Conservation (phyloP, 2,329 filamentous ascomycete species). For the Ceratocystis huliohia region DNA sequence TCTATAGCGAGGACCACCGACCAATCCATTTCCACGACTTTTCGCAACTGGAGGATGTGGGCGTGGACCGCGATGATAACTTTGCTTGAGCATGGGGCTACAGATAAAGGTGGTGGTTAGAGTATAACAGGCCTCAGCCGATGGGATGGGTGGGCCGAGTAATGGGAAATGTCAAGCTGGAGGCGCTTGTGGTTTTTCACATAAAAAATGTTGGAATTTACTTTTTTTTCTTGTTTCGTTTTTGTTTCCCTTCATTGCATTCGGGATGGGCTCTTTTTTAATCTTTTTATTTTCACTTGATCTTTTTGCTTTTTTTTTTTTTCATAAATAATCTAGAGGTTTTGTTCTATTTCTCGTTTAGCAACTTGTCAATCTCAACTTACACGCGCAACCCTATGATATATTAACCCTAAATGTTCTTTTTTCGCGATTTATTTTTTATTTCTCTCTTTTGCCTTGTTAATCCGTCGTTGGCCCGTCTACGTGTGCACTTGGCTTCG, state of each 20-base stretch:
- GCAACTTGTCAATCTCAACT: neutral
- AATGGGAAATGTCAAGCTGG: neutral
- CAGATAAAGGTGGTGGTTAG: neutral
- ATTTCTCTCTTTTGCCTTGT: neutral
- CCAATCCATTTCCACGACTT: slow-evolving; percentile 96
- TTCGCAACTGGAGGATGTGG: slow-evolving; percentile 90
- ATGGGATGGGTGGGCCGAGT: neutral
- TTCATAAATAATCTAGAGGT: neutral
- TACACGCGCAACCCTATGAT: neutral
- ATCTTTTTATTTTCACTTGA: neutral
- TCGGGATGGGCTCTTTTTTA: neutral
- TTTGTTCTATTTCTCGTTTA: neutral
- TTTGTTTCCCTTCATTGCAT: neutral
- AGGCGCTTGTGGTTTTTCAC: slow-evolving; percentile 1
- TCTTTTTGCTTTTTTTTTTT: neutral
- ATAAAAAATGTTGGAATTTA: slow-evolving; percentile 7
- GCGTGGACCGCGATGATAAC: slow-evolving; percentile 84
- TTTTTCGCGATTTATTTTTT: neutral
- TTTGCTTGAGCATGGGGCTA: slow-evolving; percentile 54
- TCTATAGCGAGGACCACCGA: slow-evolving; percentile 86
- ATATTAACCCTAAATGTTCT: neutral
- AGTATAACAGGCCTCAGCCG: neutral
- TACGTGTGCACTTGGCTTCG: neutral
- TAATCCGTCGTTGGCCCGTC: neutral
- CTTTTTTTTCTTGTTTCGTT: neutral